Base-by-base conservation (phyloP, 306 rosid species). In the Acmispon strigosus region DNA sequence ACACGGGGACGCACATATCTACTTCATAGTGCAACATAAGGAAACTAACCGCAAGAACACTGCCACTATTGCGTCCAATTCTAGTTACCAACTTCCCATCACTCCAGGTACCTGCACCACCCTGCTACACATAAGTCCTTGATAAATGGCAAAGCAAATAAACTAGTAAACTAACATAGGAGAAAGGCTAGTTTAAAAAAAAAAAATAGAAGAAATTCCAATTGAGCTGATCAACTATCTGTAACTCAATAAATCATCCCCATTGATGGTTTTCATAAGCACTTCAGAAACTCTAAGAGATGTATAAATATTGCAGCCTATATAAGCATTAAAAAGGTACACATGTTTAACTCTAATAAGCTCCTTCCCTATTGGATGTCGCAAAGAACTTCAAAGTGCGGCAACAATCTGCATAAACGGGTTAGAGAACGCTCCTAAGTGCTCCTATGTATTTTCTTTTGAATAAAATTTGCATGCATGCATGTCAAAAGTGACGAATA, bases 91-190 rank as follows among this genome's bases (percentile, higher is more conserved):
- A 72, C 66, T 90, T 90, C 57, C 98, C 98, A 83, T 94, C 98
- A 84, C 98, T 94, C 98, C 98, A 94, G 74, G 98, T 94, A 87
- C 98, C 98, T 90, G 98, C 98, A 86, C 98, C 98, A 94, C 97
- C 97, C 96, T 94, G 98, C 92, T 89, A 94, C 48, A 84, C 84
- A 87, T 94, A 90, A 94, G 96, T 94, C 86, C 84, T 76, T 66
- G 75, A 89, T 81, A 85, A 84, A 87, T 84, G 84, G 78, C 79
- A 74, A 69, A 66, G 80, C 34, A 75, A 73, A 74, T 14, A 70
- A 73, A 65, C 18, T 39, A 42, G 29, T 8, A 70, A 49, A 77
- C 10, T 66, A 7, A n/a, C 39, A 12, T 16, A 45, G 39, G 10
- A 45, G 32, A 74, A 67, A 48, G 62, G 51, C 43, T 59, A 65